These are phyloP conservation scores for Chernovozyma sophiae-reginae DNA, from an alignment of 1,139 yeast genomes.

Conservation along the genomic window DNA sequence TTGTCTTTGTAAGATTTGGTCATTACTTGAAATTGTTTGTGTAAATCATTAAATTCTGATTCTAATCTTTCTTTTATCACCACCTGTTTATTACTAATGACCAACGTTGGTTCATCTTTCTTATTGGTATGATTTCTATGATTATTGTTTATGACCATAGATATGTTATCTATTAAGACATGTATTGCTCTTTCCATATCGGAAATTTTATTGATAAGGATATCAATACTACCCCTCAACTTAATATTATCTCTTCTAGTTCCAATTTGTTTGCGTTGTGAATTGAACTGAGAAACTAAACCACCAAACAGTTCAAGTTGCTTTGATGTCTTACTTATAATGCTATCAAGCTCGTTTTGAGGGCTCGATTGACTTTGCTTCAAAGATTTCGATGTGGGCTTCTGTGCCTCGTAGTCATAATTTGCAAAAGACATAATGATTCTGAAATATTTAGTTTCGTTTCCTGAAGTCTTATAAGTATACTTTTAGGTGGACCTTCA, in stretches of 20 bases:
- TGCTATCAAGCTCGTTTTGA: conserved; percentile 27
- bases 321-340: conserved; percentile 32
- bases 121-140: conserved; percentile 12
- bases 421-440: conserved; percentile 58
- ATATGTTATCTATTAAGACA: conserved; percentile 26
- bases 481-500: too few species aligned
- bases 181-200: conserved; percentile 33
- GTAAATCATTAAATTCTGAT: conserved; percentile 35
- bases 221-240: conserved; percentile 39
- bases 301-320: conserved; percentile 49
- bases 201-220: conserved; percentile 21
- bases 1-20: conserved; percentile 29
- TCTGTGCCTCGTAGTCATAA: conserved; percentile 55
- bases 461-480: too few species aligned
- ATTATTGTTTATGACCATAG: conserved; percentile 32
- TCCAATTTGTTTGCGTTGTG: conserved; percentile 49
- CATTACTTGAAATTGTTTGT: conserved; percentile 30
- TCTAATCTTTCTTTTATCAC: conserved; percentile 39
- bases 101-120: conserved; percentile 10
- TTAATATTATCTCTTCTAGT: conserved; percentile 47
- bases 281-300: conserved; percentile 46
- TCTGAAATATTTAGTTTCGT: too few species aligned
- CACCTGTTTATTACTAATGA: conserved; percentile 33
- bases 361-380: background rate
- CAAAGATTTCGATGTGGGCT: conserved; percentile 12